These are phyloP conservation scores for Trypanosoma mega DNA, from an alignment of 208 protist species.

Conservation along the genomic window DNA sequence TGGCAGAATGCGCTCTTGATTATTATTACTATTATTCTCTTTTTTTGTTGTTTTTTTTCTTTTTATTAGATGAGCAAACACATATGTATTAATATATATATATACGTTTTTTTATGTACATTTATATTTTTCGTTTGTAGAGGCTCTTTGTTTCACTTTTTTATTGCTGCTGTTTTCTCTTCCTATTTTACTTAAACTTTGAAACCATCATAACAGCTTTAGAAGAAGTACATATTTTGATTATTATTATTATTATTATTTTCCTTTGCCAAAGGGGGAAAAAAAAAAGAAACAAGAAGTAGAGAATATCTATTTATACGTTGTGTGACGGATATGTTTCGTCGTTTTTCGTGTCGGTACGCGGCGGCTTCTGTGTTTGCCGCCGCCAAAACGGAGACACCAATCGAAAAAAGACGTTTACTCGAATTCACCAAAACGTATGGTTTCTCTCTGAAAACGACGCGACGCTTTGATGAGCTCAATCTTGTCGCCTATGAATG, in stretches of 20 bases:
- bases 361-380: too few species aligned
- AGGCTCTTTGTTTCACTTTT: too few species aligned
- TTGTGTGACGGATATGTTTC: too few species aligned
- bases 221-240: too few species aligned
- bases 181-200: too few species aligned
- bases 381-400: too few species aligned
- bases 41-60: constrained; percentile 18
- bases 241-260: constrained; percentile 14
- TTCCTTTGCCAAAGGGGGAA: not conserved
- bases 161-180: too few species aligned
- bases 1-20: not conserved
- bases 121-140: constrained; percentile 27
- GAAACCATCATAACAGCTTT: too few species aligned
- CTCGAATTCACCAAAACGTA: constrained; percentile 48
- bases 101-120: not conserved
- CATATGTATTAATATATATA: constrained; percentile 8
- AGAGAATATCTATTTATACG: too few species aligned
- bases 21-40: constrained; percentile 9
- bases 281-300: constrained; percentile 2
- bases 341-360: too few species aligned
- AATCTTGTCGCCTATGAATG: constrained; percentile 80
- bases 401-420: constrained; percentile 8
- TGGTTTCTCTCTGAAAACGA: constrained; percentile 65
- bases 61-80: constrained; percentile 12
- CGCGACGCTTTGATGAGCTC: constrained; percentile 66